Evolutionary conservation across 2,329 filamentous ascomycete species (phyloP).

Genomic region (Aureobasidium sp.): DNA sequence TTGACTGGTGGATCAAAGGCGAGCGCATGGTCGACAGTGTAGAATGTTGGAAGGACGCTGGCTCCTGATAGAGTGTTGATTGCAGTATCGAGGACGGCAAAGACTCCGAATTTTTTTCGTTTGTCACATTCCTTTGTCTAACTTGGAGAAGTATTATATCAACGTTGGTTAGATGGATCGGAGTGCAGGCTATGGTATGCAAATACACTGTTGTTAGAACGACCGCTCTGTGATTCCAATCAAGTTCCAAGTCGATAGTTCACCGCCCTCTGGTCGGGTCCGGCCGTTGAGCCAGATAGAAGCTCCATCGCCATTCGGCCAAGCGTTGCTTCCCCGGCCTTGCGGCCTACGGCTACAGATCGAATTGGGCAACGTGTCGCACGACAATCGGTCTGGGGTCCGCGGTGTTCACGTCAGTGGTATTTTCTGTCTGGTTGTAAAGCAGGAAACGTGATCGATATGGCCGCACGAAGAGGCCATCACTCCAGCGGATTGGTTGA

Average conservation of each 20-base stretch:
- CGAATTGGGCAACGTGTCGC: constrained; percentile 7
- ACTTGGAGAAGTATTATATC: background rate
- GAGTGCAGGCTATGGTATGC: background rate
- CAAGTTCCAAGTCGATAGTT: background rate
- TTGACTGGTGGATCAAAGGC: constrained; percentile 3
- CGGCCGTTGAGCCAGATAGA: constrained; percentile 1
- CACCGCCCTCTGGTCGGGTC: background rate
- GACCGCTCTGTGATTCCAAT: background rate
- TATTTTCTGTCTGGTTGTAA: background rate
- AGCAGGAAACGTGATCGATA: background rate
- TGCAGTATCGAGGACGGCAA: background rate
- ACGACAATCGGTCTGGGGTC: background rate
- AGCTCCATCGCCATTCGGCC: background rate
- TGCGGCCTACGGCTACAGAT: background rate
- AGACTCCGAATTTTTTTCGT: background rate
- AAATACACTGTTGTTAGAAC: background rate
- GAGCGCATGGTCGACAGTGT: background rate
- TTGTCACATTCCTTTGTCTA: background rate
- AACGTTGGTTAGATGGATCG: background rate
- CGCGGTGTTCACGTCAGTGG: background rate
- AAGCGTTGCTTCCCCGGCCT: constrained; percentile 1
- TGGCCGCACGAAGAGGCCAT: background rate
- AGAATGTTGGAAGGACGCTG: background rate
- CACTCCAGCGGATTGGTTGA: background rate
- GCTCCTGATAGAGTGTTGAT: background rate